Percentiles rank a stretch among this genome's conserved stretches.
Evolutionary conservation across 2,329 filamentous ascomycete species (phyloP).

Genomic region (Fusarium tricinctum): DNA sequence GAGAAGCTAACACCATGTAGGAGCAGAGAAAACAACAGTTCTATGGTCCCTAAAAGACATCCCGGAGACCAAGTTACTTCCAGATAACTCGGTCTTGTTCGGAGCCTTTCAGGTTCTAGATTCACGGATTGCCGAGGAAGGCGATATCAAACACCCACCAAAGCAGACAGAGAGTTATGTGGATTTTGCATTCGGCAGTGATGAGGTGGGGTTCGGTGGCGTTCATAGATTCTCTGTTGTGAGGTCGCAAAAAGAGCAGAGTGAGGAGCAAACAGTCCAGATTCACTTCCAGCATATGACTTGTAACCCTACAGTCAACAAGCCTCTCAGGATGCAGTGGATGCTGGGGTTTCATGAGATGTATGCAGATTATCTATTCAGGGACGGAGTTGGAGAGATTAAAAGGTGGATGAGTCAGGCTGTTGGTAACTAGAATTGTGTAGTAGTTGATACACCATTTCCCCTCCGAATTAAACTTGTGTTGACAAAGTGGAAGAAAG

Average conservation of each 20-base stretch:
- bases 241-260: slow-evolving; percentile 7
- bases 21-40: background rate
- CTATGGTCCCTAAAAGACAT: slow-evolving; percentile 44
- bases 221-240: slow-evolving; percentile 51
- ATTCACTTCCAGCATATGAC: slow-evolving; percentile 44
- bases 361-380: slow-evolving; percentile 48
- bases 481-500: too few relatives aligned
- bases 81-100: slow-evolving; percentile 44
- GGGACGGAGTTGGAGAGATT: slow-evolving; percentile 46
- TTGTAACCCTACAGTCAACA: slow-evolving; percentile 49
- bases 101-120: slow-evolving; percentile 50
- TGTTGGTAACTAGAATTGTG: background rate
- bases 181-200: slow-evolving; percentile 51
- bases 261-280: slow-evolving; percentile 14
- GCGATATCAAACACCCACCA: background rate
- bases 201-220: slow-evolving; percentile 46
- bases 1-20: slow-evolving; percentile 11
- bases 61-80: slow-evolving; percentile 31
- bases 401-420: slow-evolving; percentile 27
- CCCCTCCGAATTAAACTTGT: background rate
- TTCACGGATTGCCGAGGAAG: slow-evolving; percentile 10
- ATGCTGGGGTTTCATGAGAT: slow-evolving; percentile 45
- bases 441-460: background rate
- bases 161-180: slow-evolving; percentile 43
- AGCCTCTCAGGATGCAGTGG: slow-evolving; percentile 18